Base-by-base conservation (phyloP, 805 yeast species). In the Limtongia smithiae region DNA sequence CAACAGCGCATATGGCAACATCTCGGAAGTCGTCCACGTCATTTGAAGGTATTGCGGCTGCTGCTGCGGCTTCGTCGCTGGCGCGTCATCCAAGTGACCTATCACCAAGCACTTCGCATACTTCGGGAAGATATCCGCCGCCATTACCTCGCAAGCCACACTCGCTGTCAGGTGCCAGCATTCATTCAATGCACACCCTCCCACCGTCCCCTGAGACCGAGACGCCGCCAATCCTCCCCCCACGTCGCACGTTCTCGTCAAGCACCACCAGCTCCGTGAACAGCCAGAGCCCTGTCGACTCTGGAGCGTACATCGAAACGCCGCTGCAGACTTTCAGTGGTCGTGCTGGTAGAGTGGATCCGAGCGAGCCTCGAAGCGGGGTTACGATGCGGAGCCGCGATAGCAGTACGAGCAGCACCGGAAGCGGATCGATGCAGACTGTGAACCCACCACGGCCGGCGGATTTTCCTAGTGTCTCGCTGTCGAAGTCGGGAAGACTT, bases 221-320 rank as follows among this genome's bases (percentile, higher is more conserved):
- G n/a, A 21, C 25, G n/a, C 55, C 57, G 4, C 55, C 57, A 4
- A 44, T 46, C 12, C 33, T 39, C 18, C 55, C 57, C 12, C 49
- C 51, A 15, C 51, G 51, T n/a, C 55, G 48, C 17, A 20, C 50
- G 32, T 15, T n/a, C n/a, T n/a, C n/a, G n/a, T n/a, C n/a, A 25
- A 9, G 28, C 28, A 25, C 28, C 9, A 9, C 28, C 28, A 25
- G n/a, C n/a, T n/a, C n/a, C 32, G 25, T 33, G 43, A 20, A 22
- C 12, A 12, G 21, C 21, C 21, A 44, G 28, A 21, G 24, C 27
- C 31, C 15, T 30, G 15, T 22, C 46, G 32, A n/a, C 37, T 5
- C 27, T 18, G 11, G 17, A 18, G 31, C 31, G 33, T 20, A 27
- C 48, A 3, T 22, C n/a, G 54, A 52, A 24, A 49, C 51, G n/a